Evolutionary conservation across 495 filamentous ascomycete species (phyloP).

Genomic region (Daldinia concentrica): DNA sequence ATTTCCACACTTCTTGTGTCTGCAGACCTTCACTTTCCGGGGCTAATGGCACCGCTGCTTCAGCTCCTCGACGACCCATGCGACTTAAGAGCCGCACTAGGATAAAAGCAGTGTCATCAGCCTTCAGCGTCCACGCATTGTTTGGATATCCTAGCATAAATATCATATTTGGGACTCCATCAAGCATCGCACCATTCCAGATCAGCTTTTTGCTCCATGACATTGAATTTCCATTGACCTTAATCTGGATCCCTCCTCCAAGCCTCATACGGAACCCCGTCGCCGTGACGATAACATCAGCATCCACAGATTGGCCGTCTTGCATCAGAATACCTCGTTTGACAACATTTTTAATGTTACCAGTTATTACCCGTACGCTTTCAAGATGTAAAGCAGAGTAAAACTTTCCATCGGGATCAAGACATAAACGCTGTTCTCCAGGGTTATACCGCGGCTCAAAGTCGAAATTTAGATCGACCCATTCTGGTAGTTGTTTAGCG

Average conservation of each 20-base stretch:
- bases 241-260: constrained; percentile 57
- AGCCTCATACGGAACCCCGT: constrained; percentile 72
- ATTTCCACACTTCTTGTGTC: neutral
- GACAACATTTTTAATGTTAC: too few species aligned
- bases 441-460: too few species aligned
- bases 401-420: too few species aligned
- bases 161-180: constrained; percentile 66
- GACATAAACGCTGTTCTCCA: too few species aligned
- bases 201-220: constrained; percentile 57
- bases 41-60: neutral
- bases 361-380: too few species aligned
- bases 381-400: too few species aligned
- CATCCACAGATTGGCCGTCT: too few species aligned
- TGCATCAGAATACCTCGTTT: too few species aligned
- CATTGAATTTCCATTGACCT: constrained; percentile 61
- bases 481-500: too few species aligned
- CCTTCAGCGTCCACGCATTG: constrained; percentile 67
- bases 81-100: neutral
- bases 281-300: constrained; percentile 78
- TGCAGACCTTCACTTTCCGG: neutral
- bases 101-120: constrained; percentile 47
- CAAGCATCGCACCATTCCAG: constrained; percentile 68
- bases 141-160: constrained; percentile 68
- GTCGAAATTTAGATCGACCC: too few species aligned
- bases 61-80: neutral